Conservation (phyloP, 768 basidiomycete genomes). For the Podaxis sp. region DNA sequence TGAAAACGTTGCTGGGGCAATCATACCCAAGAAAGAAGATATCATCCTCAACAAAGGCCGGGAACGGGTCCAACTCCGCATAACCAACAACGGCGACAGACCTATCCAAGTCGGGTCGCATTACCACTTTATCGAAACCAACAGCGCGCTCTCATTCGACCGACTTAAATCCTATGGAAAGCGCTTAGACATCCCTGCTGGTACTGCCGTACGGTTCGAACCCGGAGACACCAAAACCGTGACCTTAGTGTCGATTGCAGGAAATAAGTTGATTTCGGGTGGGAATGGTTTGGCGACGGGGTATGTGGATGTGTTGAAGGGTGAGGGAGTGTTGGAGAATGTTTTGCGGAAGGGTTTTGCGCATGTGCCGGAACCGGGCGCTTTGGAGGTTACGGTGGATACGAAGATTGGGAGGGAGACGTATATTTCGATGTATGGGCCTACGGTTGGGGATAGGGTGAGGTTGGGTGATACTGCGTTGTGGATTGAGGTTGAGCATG, state of each 20-base stretch:
- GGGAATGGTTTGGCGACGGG: slow-evolving; percentile 75
- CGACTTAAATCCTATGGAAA: slow-evolving; percentile 77
- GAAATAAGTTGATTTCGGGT: slow-evolving; percentile 68
- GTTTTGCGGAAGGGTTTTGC: slow-evolving; percentile 65
- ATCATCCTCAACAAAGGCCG: slow-evolving; percentile 79
- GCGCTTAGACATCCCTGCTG: slow-evolving; percentile 89
- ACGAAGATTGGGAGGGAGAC: slow-evolving; percentile 63
- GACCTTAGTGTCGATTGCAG: slow-evolving; percentile 75
- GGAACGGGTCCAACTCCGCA: slow-evolving; percentile 63
- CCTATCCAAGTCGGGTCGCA: slow-evolving; percentile 95
- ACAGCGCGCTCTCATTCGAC: slow-evolving; percentile 79
- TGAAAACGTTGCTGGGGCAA: slow-evolving; percentile 68
- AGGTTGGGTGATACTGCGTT: slow-evolving; percentile 86
- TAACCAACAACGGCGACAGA: slow-evolving; percentile 90
- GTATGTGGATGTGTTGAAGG: slow-evolving; percentile 40
- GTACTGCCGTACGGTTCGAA: slow-evolving; percentile 96
- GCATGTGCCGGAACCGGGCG: slow-evolving; percentile 67
- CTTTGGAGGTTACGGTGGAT: slow-evolving; percentile 46
- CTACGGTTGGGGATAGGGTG: slow-evolving; percentile 87
- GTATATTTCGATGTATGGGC: slow-evolving; percentile 95
- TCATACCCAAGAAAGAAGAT: slow-evolving; percentile 61
- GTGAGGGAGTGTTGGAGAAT: slow-evolving; percentile 43
- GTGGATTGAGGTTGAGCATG: slow-evolving; percentile 91
- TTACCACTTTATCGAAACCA: slow-evolving; percentile 93
- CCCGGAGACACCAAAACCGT: slow-evolving; percentile 89